Evolutionary conservation across 192 early-diverging fungal genomes (phyloP), one percentile per base, ranked within the genome.

Genomic region (Paraglomus brasilianum): DNA sequence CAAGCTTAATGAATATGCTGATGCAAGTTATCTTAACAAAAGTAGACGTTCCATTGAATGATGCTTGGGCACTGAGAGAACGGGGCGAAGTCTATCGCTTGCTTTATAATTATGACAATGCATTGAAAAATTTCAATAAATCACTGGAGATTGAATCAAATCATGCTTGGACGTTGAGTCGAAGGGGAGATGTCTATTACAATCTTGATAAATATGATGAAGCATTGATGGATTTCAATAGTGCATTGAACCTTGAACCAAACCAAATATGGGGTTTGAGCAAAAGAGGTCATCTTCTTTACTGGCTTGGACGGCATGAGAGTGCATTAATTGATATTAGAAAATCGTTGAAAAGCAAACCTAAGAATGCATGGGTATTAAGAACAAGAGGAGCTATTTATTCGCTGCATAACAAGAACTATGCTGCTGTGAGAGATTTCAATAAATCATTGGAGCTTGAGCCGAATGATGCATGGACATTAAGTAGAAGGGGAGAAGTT

Each of bases 401-500:
- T 56, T 30, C 10, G 1, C 4, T 56, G 11, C 53, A 10, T 0
- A 22, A 56, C 17, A 56, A 10, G 53, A 4, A 56, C 4, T 11
- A 56, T 56, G 53, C 4, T 24, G 53, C 53, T 0, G 1, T 56
- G 15, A 21, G 36, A 11, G 7, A 6, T 56, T 56, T 17, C 9
- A 22, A 6, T 21, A 11, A 22, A 10, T 11, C 15, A 1, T 10
- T 69, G 30, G 7, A 42, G 17, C 14, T 69, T 46, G 8, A 42
- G 15, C 67, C 52, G 5, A n/a, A 69, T 36, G 43, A 69, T 30
- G 7, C 8, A 21, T 40, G 13, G 1, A 14, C 47, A 4, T 45
- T 69, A 36, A 41, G 14, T 30, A 36, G 17, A 22, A n/a, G 67
- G 13, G 67, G 67, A 38, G 53, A 45, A 17, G n/a, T 69, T 46